Conservation (phyloP, 73 alveolate genomes). For the Uronychia setigera region DNA sequence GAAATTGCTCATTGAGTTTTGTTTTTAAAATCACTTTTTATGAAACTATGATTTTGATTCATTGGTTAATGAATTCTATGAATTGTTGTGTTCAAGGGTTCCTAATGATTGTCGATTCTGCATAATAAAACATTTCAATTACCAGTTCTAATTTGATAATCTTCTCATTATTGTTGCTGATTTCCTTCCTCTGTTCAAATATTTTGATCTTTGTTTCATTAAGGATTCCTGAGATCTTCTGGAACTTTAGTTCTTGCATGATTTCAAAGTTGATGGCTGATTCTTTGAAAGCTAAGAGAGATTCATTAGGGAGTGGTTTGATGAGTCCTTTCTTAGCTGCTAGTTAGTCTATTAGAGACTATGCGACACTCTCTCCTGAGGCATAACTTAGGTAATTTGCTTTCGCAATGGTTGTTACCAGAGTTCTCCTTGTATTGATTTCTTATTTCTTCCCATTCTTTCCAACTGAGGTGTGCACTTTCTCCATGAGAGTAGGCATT, state of each 20-base stretch:
- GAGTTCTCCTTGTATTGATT: neutral
- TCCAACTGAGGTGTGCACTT: too few relatives aligned
- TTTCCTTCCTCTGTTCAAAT: neutral
- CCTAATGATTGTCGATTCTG: too few relatives aligned
- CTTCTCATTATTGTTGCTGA: neutral
- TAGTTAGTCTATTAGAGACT: neutral
- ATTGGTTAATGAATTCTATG: too few relatives aligned
- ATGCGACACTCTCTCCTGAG: neutral
- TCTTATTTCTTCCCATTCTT: neutral
- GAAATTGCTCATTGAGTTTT: too few relatives aligned
- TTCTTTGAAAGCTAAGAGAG: neutral
- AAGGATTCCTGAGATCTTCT: neutral
- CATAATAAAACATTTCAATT: too few relatives aligned
- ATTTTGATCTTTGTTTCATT: neutral
- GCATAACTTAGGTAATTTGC: neutral
- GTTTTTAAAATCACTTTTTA: too few relatives aligned
- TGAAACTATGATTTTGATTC: too few relatives aligned
- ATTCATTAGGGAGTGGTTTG: neutral
- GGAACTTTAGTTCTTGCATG: neutral
- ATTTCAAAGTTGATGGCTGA: neutral
- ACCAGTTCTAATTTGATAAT: neutral
- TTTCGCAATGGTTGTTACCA: neutral
- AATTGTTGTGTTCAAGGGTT: too few relatives aligned
- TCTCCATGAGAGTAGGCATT: too few relatives aligned
- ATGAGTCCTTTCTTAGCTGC: neutral